Conservation (phyloP, 2,329 filamentous ascomycete species). For the Colletotrichum karsti region DNA sequence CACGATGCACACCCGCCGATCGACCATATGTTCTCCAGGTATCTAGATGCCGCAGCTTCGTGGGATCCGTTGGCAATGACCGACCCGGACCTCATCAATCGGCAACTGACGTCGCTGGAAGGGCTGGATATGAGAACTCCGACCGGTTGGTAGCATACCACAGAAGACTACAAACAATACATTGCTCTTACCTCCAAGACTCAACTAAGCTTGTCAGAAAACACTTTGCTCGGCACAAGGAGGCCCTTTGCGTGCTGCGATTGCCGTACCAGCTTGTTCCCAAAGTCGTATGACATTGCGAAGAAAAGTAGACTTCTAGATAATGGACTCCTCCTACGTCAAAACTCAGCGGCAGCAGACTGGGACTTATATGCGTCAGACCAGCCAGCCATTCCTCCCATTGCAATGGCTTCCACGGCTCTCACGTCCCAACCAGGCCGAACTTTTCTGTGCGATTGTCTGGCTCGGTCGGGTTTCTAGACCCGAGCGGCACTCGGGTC, state of each 20-base stretch:
- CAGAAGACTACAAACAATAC: not conserved
- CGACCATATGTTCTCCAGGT: conserved; percentile 8
- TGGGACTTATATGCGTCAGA: not conserved
- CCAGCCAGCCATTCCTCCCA: too few species aligned
- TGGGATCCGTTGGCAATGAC: conserved; percentile 6
- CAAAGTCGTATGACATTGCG: too few species aligned
- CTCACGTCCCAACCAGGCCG: not conserved
- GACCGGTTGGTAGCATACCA: not conserved
- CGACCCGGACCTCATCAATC: conserved; percentile 1
- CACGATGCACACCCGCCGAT: not conserved
- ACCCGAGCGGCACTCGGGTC: not conserved
- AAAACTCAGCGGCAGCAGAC: too few species aligned
- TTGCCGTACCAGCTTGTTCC: too few species aligned
- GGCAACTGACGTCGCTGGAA: conserved; percentile 1
- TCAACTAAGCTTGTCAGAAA: too few species aligned
- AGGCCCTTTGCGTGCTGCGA: too few species aligned
- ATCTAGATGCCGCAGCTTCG: not conserved
- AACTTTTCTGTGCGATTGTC: not conserved
- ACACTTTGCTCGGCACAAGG: too few species aligned
- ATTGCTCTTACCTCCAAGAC: not conserved
- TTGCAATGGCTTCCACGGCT: not conserved
- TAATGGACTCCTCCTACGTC: too few species aligned
- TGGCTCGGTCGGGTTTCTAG: not conserved
- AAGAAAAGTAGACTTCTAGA: too few species aligned
- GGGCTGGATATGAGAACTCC: conserved; percentile 7